These are phyloP conservation scores for Tylopilus sp. DNA, from an alignment of 768 basidiomycete genomes.

Conservation along the genomic window DNA sequence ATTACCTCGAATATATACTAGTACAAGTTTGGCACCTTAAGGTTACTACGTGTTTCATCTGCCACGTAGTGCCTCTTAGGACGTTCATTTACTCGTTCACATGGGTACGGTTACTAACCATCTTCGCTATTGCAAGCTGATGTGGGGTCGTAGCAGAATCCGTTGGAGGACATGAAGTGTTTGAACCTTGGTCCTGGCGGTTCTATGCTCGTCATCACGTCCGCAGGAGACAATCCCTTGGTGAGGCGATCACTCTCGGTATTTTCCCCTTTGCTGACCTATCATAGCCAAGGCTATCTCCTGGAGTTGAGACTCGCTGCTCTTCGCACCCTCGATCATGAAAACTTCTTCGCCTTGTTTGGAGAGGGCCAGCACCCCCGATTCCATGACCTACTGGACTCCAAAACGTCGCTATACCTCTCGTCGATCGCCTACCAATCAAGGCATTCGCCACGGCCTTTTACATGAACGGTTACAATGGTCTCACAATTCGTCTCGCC, in stretches of 20 bases:
- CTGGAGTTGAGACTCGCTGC: slow-evolving; percentile 77
- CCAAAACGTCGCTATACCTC: slow-evolving; percentile 57
- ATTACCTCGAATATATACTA: slow-evolving; percentile 78
- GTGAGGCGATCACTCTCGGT: slow-evolving; percentile 18
- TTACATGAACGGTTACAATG: slow-evolving; percentile 66
- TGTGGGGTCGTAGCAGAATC: slow-evolving; percentile 53
- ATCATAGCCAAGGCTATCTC: slow-evolving; percentile 63
- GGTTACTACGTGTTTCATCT: background rate
- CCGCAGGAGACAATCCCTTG: slow-evolving; percentile 74
- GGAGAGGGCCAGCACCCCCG: slow-evolving; percentile 57
- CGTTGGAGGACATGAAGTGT: slow-evolving; percentile 65
- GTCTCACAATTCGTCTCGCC: slow-evolving; percentile 63
- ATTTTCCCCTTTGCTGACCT: background rate
- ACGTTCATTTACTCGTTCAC: slow-evolving; percentile 65
- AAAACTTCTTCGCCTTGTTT: slow-evolving; percentile 65
- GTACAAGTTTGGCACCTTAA: no score
- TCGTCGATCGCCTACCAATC: slow-evolving; percentile 71
- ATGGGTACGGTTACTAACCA: slow-evolving; percentile 36
- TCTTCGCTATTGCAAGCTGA: background rate
- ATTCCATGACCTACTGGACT: slow-evolving; percentile 60
- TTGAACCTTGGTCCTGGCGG: slow-evolving; percentile 58
- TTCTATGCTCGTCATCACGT: slow-evolving; percentile 70
- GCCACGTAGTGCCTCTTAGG: slow-evolving; percentile 27
- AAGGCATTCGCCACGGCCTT: slow-evolving; percentile 49
- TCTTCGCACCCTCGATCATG: slow-evolving; percentile 50